Base-by-base conservation (phyloP, 768 basidiomycete genomes). In the Tylopilus intermedius region DNA sequence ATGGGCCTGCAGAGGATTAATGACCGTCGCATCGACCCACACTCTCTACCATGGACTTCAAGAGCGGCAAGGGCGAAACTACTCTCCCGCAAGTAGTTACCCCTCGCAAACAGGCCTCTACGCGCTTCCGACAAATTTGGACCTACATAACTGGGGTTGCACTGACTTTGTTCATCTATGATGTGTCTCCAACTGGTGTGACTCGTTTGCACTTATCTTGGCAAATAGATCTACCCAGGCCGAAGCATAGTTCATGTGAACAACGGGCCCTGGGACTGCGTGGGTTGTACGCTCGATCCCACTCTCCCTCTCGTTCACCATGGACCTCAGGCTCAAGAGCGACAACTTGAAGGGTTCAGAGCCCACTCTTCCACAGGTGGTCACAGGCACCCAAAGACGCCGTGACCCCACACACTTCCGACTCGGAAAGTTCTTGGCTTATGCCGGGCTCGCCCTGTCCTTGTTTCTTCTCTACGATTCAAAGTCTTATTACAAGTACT, bases 31-130 rank as follows among this genome's bases (percentile, higher is more conserved):
- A 24, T 5, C 5, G 24, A 24, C 24, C 24, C 24, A 5, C 24
- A 5, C 22, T 35, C 38, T 48, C 39, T 45, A 11, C 37, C 35
- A 66, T 66, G 64, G 44, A 54, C 24, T 21, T 45, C 61, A 59
- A 56, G 53, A 43, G 33, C 30, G 61, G 56, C 18, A 58, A 44
- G 50, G 50, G 43, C 22, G 22, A 8, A 27, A 48, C 42, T 8
- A 26, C 35, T 45, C 47, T 67, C 3, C 61, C 58, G 47, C 39
- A 46, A 1, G 51, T 63, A 27, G 55, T 37, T 32, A 43, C 45
- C 9, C 22, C 47, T 0, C 49, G 5, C 5, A 52, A 22, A 29
- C 43, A 43, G 18, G 32, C 40, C 32, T 43, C 38, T 11, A n/a
- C 39, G 6, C 43, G 40, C 44, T 47, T 55, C 30, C 49, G 49